Percentiles rank a stretch among this genome's conserved stretches.
These are phyloP conservation scores for Asparagopsis taxiformis DNA, from an alignment of 31 red algal genomes.

Conservation along the genomic window DNA sequence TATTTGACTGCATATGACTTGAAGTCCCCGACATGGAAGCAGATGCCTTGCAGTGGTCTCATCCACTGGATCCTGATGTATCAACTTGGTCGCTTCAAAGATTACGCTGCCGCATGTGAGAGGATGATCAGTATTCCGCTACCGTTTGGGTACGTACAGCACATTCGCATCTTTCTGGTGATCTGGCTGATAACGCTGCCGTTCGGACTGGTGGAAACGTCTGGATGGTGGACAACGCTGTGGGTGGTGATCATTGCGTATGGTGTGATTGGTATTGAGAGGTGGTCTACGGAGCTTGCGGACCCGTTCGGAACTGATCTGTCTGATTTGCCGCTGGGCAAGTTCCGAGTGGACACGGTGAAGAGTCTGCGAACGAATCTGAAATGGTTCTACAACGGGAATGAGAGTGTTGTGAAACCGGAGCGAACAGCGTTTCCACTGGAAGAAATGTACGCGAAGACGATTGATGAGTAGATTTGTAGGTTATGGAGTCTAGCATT, in stretches of 20 bases:
- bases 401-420: background rate
- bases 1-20: background rate
- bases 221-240: too few species aligned
- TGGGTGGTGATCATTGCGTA: too few species aligned
- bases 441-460: background rate
- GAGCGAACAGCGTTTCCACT: background rate
- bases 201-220: too few species aligned
- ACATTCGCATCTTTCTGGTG: constrained; percentile 3
- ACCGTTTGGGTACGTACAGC: constrained; percentile 1
- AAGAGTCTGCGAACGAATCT: background rate
- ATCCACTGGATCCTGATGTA: background rate
- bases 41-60: background rate
- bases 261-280: constrained; percentile 10
- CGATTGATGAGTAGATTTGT: too few species aligned
- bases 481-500: too few species aligned
- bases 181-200: too few species aligned
- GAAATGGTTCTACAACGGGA: background rate
- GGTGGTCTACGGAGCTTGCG: constrained; percentile 7
- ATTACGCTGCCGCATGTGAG: background rate
- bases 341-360: background rate
- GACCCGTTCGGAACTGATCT: constrained; percentile 12
- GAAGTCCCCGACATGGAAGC: background rate
- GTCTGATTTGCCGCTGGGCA: too few species aligned
- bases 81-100: background rate
- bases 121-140: constrained; percentile 1